Base-by-base conservation (phyloP, 2,329 filamentous ascomycete genomes). In the Colletotrichum sp. region DNA sequence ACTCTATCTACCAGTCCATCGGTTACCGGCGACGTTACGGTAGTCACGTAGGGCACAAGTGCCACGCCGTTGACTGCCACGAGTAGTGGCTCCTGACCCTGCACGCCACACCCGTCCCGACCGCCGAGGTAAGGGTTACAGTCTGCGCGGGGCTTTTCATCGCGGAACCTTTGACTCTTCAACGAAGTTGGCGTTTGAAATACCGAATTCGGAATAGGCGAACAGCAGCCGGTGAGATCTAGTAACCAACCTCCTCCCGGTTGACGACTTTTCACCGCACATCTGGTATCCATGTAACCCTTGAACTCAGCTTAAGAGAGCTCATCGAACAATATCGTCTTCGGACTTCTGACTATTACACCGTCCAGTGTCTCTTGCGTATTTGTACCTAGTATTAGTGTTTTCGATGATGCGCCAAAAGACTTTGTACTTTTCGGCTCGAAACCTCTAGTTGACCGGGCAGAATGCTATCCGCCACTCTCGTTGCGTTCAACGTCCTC, bases 21-120 rank as follows among this genome's bases (percentile, higher is more conserved):
- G n/a, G 44, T 22, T 13, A 8, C 44, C 44, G 44, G 44, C 44
- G 22, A 4, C n/a, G 44, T 22, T 52, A 52, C n/a, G 12, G 44
- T 25, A 13, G 6, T 8, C n/a, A 13, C 1, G 11, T 52, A 22
- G 4, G n/a, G 44, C 11, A 4, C 6, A 22, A 22, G 44, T 22
- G 19, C 44, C 44, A 52, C 44, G 0, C 44, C 44, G 12, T 52
- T 52, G 6, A 52, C n/a, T 52, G 44, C 44, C 44, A 52, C 44
- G 44, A 52, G 11, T 12, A 52, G 44, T 52, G 44, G 44, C 44
- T 52, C n/a, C 44, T 52, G 6, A 52, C 5, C 39, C n/a, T 52
- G 44, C n/a, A 52, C 44, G 44, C 44, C 44, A 52, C 44, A 52
- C 44, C 44, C 44, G 44, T 52, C 44, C 44, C 44, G 44, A 13